These are phyloP conservation scores for Phytophthora hibernalis DNA, from an alignment of 352 stramenopile genomes.

Conservation along the genomic window DNA sequence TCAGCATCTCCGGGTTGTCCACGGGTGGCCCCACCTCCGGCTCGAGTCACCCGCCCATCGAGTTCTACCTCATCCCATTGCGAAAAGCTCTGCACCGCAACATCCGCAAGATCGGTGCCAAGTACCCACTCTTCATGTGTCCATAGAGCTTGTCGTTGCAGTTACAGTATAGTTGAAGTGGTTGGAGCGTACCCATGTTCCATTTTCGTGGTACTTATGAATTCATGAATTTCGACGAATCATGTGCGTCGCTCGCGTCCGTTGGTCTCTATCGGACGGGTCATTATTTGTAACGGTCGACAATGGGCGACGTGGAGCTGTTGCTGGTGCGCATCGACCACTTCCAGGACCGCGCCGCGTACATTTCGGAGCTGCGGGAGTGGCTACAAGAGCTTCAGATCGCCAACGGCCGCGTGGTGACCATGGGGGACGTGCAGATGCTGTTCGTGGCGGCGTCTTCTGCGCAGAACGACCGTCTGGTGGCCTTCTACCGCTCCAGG, in stretches of 20 bases:
- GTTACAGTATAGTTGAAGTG: neutral
- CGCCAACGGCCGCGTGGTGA: slow-evolving; percentile 63
- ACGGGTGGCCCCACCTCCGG: slow-evolving; percentile 18
- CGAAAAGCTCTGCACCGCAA: slow-evolving; percentile 82
- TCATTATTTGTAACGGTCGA: slow-evolving; percentile 4
- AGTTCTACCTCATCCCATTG: slow-evolving; percentile 82
- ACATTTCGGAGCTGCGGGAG: slow-evolving; percentile 60
- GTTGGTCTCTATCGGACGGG: slow-evolving; percentile 9
- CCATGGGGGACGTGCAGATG: slow-evolving; percentile 65
- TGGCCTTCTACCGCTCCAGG: slow-evolving; percentile 52
- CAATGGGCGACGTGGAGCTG: slow-evolving; percentile 46
- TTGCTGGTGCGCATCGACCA: slow-evolving; percentile 77
- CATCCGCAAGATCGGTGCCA: slow-evolving; percentile 72
- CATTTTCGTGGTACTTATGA: neutral
- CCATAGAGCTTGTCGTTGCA: neutral
- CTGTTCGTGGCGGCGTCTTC: slow-evolving; percentile 60
- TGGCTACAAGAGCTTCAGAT: slow-evolving; percentile 68
- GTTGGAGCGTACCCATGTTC: neutral
- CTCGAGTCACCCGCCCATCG: slow-evolving; percentile 54
- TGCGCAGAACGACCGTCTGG: slow-evolving; percentile 50
- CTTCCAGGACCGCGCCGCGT: slow-evolving; percentile 64
- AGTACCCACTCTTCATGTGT: slow-evolving; percentile 80
- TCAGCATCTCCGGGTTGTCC: slow-evolving; percentile 31
- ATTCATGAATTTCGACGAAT: neutral
- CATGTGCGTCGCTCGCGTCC: neutral